These are phyloP conservation scores for Lyophyllum shimeji DNA, from an alignment of 768 basidiomycete species.

Conservation along the genomic window DNA sequence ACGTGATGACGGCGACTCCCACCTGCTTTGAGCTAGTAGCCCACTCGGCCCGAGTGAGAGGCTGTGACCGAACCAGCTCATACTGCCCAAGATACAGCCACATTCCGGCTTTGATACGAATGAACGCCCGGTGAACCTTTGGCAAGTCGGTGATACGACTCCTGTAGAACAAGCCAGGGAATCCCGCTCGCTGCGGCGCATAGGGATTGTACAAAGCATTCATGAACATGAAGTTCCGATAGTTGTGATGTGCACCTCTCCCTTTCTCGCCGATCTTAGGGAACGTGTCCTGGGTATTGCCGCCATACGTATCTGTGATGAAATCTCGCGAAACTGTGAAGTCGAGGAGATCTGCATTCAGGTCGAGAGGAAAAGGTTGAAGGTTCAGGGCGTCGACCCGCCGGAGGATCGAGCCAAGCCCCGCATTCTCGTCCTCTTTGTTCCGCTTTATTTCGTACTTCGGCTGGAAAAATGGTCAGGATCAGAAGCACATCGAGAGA, in stretches of 20 bases:
- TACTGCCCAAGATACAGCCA: constrained; percentile 39
- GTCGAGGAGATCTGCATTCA: constrained; percentile 1
- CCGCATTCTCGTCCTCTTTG: constrained; percentile 1
- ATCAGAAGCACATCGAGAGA: background rate
- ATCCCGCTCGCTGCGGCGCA: constrained; percentile 29
- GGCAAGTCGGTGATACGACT: background rate
- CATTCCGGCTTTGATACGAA: constrained; percentile 27
- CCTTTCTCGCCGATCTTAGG: constrained; percentile 11
- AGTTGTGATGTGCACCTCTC: constrained; percentile 20
- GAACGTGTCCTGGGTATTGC: constrained; percentile 14
- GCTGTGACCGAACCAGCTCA: constrained; percentile 33
- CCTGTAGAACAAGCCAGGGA: constrained; percentile 27
- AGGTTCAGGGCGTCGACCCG: constrained; percentile 9
- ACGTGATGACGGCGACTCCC: constrained; percentile 1
- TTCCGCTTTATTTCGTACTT: constrained; percentile 6
- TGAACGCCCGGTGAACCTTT: constrained; percentile 31
- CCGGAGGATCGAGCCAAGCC: constrained; percentile 5
- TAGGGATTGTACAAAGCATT: constrained; percentile 22
- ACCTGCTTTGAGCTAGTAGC: constrained; percentile 18
- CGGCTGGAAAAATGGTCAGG: constrained; percentile 1
- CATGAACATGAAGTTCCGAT: constrained; percentile 29
- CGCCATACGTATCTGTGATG: constrained; percentile 24
- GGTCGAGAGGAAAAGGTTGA: constrained; percentile 1
- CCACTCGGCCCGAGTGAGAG: constrained; percentile 30
- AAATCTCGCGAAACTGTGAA: constrained; percentile 9